Conservation (phyloP, 495 filamentous ascomycete species). For the Penicillium malachiteum region DNA sequence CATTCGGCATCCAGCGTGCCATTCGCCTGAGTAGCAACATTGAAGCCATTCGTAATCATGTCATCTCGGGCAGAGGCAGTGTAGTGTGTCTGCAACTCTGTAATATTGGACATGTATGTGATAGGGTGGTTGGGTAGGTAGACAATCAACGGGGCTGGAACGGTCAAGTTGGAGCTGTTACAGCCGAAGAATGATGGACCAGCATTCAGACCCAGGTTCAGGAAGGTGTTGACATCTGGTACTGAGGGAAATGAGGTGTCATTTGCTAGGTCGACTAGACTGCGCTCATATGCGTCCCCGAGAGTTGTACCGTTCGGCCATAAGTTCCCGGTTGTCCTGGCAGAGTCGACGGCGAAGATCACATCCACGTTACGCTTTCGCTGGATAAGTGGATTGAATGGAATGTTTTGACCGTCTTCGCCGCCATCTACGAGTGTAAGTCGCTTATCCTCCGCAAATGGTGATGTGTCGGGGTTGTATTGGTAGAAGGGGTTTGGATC, state of each 20-base stretch:
- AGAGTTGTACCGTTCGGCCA: conserved; percentile 87
- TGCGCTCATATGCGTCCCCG: conserved; percentile 79
- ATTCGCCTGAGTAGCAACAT: conserved; percentile 73
- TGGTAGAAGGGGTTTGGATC: conserved; percentile 75
- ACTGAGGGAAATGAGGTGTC: conserved; percentile 79
- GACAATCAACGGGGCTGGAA: conserved; percentile 63
- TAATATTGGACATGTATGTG: conserved; percentile 62
- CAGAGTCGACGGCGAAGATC: conserved; percentile 85
- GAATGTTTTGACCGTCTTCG: conserved; percentile 75
- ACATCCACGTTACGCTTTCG: conserved; percentile 75
- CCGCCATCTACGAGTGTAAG: conserved; percentile 86
- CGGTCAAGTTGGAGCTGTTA: conserved; percentile 56
- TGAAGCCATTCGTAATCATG: conserved; percentile 73
- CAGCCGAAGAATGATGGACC: conserved; percentile 85
- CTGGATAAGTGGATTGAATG: conserved; percentile 78
- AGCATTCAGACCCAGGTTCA: conserved; percentile 1
- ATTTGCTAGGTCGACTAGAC: conserved; percentile 61
- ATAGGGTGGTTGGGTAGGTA: conserved; percentile 89
- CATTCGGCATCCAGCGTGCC: conserved; percentile 65
- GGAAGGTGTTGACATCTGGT: conserved; percentile 77
- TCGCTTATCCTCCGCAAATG: conserved; percentile 43
- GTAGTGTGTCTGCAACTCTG: conserved; percentile 58
- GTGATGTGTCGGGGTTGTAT: conserved; percentile 55
- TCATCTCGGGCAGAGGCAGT: conserved; percentile 36
- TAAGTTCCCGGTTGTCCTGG: conserved; percentile 68